phyloP scores from a whole-genome alignment of 495 filamentous ascomycete species.

The Baudoinia panamericana region DNA sequence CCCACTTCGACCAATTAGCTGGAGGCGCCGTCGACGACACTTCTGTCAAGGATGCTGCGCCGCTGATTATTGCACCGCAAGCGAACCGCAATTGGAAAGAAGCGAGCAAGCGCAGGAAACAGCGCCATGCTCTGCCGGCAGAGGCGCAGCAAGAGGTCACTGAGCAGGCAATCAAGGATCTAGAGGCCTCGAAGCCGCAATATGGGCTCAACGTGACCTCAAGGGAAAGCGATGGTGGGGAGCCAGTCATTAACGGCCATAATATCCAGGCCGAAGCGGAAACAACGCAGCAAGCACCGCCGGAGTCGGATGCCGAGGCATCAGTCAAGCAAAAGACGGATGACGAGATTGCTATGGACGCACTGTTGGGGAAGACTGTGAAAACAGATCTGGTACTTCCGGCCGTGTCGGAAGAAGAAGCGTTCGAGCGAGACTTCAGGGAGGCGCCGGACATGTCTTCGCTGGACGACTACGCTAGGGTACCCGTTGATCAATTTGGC shows the following conservation, averaged over 20 bases:
- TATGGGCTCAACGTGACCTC: slow-evolving; percentile 15
- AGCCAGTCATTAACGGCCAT: neutral
- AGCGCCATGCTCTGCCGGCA: slow-evolving; percentile 13
- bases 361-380: slow-evolving; percentile 51
- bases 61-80: slow-evolving; percentile 51
- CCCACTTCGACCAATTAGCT: slow-evolving; percentile 45
- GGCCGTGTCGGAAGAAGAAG: slow-evolving; percentile 49
- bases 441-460: slow-evolving; percentile 62
- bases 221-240: neutral
- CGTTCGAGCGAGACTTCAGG: slow-evolving; percentile 53
- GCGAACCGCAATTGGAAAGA: slow-evolving; percentile 65
- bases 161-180: slow-evolving; percentile 23
- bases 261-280: neutral
- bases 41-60: slow-evolving; percentile 29
- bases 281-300: neutral
- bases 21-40: slow-evolving; percentile 37
- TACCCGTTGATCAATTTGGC: slow-evolving; percentile 91
- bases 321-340: slow-evolving; percentile 33
- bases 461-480: slow-evolving; percentile 70
- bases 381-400: slow-evolving; percentile 50
- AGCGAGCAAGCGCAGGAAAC: slow-evolving; percentile 39
- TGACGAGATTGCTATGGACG: slow-evolving; percentile 69
- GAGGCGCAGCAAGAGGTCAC: slow-evolving; percentile 34
- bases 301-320: neutral
- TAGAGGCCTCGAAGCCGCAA: slow-evolving; percentile 12